phyloP scores from a whole-genome alignment of 257 asterid genomes.

The Lycium ferocissimum region DNA sequence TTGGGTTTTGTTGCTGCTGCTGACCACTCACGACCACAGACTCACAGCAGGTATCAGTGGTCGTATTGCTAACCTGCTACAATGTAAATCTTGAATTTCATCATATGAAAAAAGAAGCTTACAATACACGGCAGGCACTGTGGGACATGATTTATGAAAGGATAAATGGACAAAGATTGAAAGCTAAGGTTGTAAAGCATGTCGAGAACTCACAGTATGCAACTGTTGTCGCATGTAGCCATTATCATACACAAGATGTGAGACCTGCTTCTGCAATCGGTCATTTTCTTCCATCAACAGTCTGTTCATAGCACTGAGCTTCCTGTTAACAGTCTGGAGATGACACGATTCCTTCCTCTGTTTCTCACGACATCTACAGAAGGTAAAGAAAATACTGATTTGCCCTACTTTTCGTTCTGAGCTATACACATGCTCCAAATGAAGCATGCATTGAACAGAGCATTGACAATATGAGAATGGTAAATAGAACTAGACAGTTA shows the following conservation, averaged over 20 bases:
- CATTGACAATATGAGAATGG: neutral
- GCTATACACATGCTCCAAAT: neutral
- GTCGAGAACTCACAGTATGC: slow-evolving; percentile 61
- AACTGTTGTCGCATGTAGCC: slow-evolving; percentile 83
- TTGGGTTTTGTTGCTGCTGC: slow-evolving; percentile 86
- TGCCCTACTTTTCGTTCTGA: neutral
- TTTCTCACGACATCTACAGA: slow-evolving; percentile 85
- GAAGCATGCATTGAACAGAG: neutral
- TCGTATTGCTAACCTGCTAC: slow-evolving; percentile 65
- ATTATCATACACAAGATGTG: slow-evolving; percentile 84
- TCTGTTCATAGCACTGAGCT: slow-evolving; percentile 90
- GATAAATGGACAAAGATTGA: neutral
- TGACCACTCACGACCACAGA: slow-evolving; percentile 95
- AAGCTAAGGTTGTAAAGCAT: neutral
- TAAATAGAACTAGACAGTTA: neutral
- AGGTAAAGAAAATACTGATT: neutral
- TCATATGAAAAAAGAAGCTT: neutral
- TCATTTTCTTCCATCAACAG: slow-evolving; percentile 97
- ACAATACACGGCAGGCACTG: neutral
- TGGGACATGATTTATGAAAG: neutral
- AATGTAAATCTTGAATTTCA: slow-evolving; percentile 17
- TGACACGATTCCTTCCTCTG: slow-evolving; percentile 92
- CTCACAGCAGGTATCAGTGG: slow-evolving; percentile 94
- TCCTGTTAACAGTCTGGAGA: slow-evolving; percentile 79
- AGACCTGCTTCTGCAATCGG: slow-evolving; percentile 91